Evolutionary conservation across 495 filamentous ascomycete species (phyloP).

Genomic region (Penicillium alfredii): DNA sequence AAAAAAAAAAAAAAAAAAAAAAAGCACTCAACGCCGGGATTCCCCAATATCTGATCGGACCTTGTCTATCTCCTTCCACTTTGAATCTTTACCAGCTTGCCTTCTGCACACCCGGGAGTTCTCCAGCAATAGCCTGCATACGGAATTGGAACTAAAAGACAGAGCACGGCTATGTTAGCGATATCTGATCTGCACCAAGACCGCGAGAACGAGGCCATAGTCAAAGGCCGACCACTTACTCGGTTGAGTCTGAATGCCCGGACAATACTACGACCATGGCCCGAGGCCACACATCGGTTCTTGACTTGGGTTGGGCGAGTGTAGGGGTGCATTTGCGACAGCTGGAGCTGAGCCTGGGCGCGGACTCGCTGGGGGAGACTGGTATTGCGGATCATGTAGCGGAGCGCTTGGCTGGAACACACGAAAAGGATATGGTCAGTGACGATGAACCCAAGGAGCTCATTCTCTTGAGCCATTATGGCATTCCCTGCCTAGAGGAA

Average conservation of each 20-base stretch:
- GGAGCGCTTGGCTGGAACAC: slow-evolving; percentile 76
- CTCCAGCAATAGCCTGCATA: slow-evolving; percentile 78
- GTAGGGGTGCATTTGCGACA: slow-evolving; percentile 91
- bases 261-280: slow-evolving; percentile 78
- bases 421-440: neutral
- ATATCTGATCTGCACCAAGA: too few relatives aligned
- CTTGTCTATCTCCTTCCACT: too few relatives aligned
- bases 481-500: too few relatives aligned
- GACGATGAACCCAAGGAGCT: too few relatives aligned
- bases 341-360: slow-evolving; percentile 84
- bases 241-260: slow-evolving; percentile 85
- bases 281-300: slow-evolving; percentile 86
- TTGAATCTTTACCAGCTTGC: slow-evolving; percentile 94
- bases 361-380: slow-evolving; percentile 72
- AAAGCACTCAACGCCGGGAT: too few relatives aligned
- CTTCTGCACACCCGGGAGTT: slow-evolving; percentile 89
- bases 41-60: too few relatives aligned
- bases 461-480: too few relatives aligned
- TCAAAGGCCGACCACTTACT: slow-evolving; percentile 67
- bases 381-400: slow-evolving; percentile 91
- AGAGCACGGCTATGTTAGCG: slow-evolving; percentile 20
- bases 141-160: slow-evolving; percentile 77
- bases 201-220: too few relatives aligned
- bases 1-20: too few relatives aligned
- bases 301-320: slow-evolving; percentile 88